These are phyloP conservation scores for Cucumis sativus DNA, from an alignment of 306 rosid genomes.

Conservation along the genomic window Cucumber_9930_V3 NC_026661.2:21890001-21890500, in stretches of 20 bases:
- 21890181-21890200: background rate
- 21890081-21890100: too few species aligned
- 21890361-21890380: background rate
- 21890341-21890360: background rate
- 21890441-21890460: constrained; percentile 94
- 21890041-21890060: background rate
- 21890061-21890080: background rate
- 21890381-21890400: constrained; percentile 56
- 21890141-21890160: background rate
- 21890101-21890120: too few species aligned
- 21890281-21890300: constrained; percentile 27
- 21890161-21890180: background rate
- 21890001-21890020: constrained; percentile 47
- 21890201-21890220: background rate
- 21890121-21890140: too few species aligned
- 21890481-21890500: constrained; percentile 99
- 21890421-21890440: constrained; percentile 88
- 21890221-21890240: background rate
- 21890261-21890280: constrained; percentile 56
- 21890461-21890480: constrained; percentile 78
- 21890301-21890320: constrained; percentile 31
- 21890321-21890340: background rate
- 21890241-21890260: constrained; percentile 64
- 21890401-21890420: constrained; percentile 54
- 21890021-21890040: background rate